A percentile compares a stretch with the other conserved stretches of the same genome.
These are phyloP conservation scores for Cylindrotheca closterium DNA, from an alignment of 108 stramenopile genomes.

Conservation along the genomic window DNA sequence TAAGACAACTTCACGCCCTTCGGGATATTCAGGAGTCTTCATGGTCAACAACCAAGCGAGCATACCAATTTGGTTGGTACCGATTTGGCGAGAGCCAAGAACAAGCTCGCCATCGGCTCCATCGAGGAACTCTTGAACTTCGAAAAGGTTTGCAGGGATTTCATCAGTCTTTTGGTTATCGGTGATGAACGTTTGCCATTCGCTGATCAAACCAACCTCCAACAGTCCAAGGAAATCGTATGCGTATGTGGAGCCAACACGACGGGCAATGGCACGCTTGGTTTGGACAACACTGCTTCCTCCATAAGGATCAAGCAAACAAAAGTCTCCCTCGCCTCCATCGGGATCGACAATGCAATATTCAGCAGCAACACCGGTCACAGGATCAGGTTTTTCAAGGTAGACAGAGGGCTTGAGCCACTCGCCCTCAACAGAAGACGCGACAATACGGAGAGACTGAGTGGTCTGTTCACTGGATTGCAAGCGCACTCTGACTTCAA, in stretches of 20 bases:
- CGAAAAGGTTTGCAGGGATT: conserved; percentile 73
- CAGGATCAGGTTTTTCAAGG: conserved; percentile 89
- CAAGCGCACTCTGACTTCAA: conserved; percentile 94
- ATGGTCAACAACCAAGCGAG: conserved; percentile 90
- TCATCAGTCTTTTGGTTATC: conserved; percentile 34
- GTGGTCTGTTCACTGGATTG: conserved; percentile 49
- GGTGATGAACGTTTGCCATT: conserved; percentile 75
- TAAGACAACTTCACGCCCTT: conserved; percentile 94
- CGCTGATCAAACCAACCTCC: conserved; percentile 86
- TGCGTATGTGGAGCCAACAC: conserved; percentile 96
- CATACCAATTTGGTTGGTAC: conserved; percentile 98
- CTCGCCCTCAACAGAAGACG: conserved; percentile 92
- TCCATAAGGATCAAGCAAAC: conserved; percentile 92
- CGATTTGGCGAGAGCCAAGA: conserved; percentile 77
- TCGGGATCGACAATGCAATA: conserved; percentile 84
- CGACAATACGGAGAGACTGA: conserved; percentile 90
- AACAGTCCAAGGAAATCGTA: conserved; percentile 97
- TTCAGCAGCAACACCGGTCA: conserved; percentile 91
- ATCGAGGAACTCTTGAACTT: conserved; percentile 76
- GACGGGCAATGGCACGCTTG: conserved; percentile 95
- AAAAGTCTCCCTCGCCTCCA: conserved; percentile 67
- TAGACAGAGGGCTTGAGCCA: conserved; percentile 92
- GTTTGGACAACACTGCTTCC: conserved; percentile 88
- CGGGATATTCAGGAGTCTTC: conserved; percentile 98
- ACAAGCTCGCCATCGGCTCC: conserved; percentile 73